phyloP scores from a whole-genome alignment of 2,329 filamentous ascomycete genomes.

The Phyllosticta capitalensis region DNA sequence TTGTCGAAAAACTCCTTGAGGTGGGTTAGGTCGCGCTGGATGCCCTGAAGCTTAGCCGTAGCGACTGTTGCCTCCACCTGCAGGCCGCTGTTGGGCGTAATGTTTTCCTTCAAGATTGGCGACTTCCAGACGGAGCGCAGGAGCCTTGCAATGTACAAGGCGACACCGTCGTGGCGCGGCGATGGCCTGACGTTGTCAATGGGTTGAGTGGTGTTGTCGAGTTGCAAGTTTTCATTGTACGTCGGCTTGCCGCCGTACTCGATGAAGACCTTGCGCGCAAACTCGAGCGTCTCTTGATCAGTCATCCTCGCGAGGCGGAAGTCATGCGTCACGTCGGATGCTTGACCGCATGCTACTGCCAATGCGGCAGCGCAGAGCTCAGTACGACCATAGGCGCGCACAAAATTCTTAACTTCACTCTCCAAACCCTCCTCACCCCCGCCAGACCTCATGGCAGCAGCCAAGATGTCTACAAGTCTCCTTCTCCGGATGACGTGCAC shows the following conservation, averaged over 20 bases:
- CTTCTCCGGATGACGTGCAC: conserved; percentile 77
- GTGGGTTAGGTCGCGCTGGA: conserved; percentile 73
- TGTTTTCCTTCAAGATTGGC: conserved; percentile 53
- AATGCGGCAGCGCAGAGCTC: conserved; percentile 86
- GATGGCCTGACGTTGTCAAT: conserved; percentile 81
- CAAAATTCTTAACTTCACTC: conserved; percentile 72
- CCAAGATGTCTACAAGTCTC: conserved; percentile 85
- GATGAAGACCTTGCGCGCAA: conserved; percentile 79
- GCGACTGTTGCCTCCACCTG: conserved; percentile 58
- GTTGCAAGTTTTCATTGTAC: conserved; percentile 64
- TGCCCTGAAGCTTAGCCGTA: conserved; percentile 57
- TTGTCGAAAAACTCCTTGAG: conserved; percentile 71
- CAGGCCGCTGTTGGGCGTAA: conserved; percentile 49
- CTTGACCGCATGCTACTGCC: conserved; percentile 90
- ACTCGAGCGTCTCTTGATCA: conserved; percentile 77
- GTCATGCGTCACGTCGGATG: conserved; percentile 66
- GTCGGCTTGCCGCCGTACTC: conserved; percentile 84
- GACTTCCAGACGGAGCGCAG: conserved; percentile 82
- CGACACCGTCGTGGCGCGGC: conserved; percentile 78
- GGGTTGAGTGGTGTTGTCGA: conserved; percentile 51
- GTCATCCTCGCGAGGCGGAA: conserved; percentile 60
- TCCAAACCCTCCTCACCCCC: conserved; percentile 70
- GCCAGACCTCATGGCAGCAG: conserved; percentile 63
- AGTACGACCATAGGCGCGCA: conserved; percentile 73
- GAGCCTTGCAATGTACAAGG: conserved; percentile 79